These are phyloP conservation scores for Herpetomonas samuelpessoai DNA, from an alignment of 208 protist species.

Conservation along the genomic window DNA sequence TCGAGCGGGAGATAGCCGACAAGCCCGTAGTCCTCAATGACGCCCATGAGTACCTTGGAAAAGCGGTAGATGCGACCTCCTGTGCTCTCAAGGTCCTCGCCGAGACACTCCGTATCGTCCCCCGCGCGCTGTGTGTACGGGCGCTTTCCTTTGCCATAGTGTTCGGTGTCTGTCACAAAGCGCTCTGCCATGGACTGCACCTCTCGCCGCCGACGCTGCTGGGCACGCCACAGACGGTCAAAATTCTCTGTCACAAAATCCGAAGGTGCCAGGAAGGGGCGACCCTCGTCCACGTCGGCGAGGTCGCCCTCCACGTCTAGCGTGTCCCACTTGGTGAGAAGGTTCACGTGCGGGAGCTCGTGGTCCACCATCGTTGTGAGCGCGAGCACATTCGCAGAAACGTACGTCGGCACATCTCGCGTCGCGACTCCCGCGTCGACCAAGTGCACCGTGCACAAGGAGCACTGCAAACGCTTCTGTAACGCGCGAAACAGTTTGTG, in stretches of 20 bases:
- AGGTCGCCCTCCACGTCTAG: slow-evolving; percentile 32
- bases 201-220: slow-evolving; percentile 47
- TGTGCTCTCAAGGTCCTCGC: slow-evolving; percentile 44
- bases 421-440: slow-evolving; percentile 94
- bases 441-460: slow-evolving; percentile 92
- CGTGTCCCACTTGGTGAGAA: slow-evolving; percentile 97
- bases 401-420: slow-evolving; percentile 93
- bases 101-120: slow-evolving; percentile 11
- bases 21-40: slow-evolving; percentile 95
- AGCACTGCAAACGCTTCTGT: slow-evolving; percentile 58
- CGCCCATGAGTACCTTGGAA: slow-evolving; percentile 80
- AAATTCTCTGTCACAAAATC: slow-evolving; percentile 80
- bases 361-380: slow-evolving; percentile 96
- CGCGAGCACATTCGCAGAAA: slow-evolving; percentile 94
- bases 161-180: slow-evolving; percentile 18
- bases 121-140: no score
- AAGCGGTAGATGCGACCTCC: slow-evolving; percentile 68
- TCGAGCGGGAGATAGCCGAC: slow-evolving; percentile 92
- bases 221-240: slow-evolving; percentile 66
- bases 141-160: no score
- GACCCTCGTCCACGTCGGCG: slow-evolving; percentile 67
- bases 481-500: slow-evolving; percentile 76
- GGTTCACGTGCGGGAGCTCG: slow-evolving; percentile 96
- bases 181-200: slow-evolving; percentile 43
- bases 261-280: slow-evolving; percentile 42